These are phyloP conservation scores for Pestalotiopsis sp. DNA, from an alignment of 2,329 filamentous ascomycete species.

Conservation along the genomic window DNA sequence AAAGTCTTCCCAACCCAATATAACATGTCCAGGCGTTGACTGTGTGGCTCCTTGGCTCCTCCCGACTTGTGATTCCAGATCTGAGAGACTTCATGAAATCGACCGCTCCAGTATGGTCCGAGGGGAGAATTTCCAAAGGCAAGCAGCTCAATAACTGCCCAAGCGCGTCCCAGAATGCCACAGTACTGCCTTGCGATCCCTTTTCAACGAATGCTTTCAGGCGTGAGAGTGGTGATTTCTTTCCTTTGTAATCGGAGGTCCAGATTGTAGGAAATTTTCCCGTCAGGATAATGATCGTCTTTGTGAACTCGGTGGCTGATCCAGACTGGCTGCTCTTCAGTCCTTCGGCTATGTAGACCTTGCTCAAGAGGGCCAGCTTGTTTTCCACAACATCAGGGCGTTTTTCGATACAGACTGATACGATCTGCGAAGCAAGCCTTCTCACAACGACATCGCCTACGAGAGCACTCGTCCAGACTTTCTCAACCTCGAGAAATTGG, in stretches of 20 bases:
- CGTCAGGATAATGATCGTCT: constrained; percentile 69
- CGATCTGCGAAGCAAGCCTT: constrained; percentile 53
- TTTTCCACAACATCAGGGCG: constrained; percentile 48
- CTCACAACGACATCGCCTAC: constrained; percentile 59
- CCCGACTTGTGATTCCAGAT: constrained; percentile 70
- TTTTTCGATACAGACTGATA: constrained; percentile 50
- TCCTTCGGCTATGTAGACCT: constrained; percentile 70
- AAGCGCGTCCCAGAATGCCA: constrained; percentile 74
- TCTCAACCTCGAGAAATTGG: constrained; percentile 66
- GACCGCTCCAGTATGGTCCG: constrained; percentile 53
- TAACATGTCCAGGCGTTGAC: constrained; percentile 76
- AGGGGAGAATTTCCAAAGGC: constrained; percentile 54
- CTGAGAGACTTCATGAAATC: constrained; percentile 70
- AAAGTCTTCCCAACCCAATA: constrained; percentile 61
- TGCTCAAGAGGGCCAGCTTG: constrained; percentile 54
- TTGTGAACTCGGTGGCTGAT: constrained; percentile 73
- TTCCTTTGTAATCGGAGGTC: constrained; percentile 61
- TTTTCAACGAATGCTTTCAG: constrained; percentile 76
- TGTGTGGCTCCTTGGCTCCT: constrained; percentile 73
- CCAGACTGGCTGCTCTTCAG: constrained; percentile 73
- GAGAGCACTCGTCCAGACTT: constrained; percentile 68
- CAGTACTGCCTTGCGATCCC: constrained; percentile 78
- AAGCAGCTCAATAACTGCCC: constrained; percentile 64
- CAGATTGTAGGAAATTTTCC: constrained; percentile 69
- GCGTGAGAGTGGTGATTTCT: constrained; percentile 56